A percentile compares a stretch with the other conserved stretches of the same genome.
Conservation (phyloP, 2,329 filamentous ascomycete genomes). For the Colletotrichum plurivorum region DNA sequence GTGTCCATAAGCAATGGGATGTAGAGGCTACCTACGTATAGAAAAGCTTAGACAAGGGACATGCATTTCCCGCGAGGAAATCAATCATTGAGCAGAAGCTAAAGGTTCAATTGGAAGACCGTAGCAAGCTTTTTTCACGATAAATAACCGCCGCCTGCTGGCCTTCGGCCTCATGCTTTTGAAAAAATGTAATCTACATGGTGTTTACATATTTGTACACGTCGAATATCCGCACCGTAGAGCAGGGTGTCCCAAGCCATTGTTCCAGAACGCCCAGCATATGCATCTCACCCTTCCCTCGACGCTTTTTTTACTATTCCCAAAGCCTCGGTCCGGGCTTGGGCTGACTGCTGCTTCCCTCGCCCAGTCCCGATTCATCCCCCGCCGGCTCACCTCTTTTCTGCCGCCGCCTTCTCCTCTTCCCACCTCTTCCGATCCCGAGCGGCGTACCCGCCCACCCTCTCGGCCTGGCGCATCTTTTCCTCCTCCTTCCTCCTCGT, state of each 20-base stretch:
- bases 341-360: background rate
- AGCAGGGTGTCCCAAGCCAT: slow-evolving; percentile 39
- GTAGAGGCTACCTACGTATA: slow-evolving; percentile 17
- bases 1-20: slow-evolving; percentile 5
- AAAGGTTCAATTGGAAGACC: slow-evolving; percentile 3
- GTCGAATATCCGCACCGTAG: slow-evolving; percentile 35
- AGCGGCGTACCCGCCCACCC: slow-evolving; percentile 68
- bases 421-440: slow-evolving; percentile 51
- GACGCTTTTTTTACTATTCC: background rate
- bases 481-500: slow-evolving; percentile 65
- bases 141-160: slow-evolving; percentile 17
- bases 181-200: slow-evolving; percentile 32
- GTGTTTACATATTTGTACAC: slow-evolving; percentile 30
- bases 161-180: slow-evolving; percentile 24
- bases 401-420: slow-evolving; percentile 32
- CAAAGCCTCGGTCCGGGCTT: background rate
- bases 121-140: background rate
- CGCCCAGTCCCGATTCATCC: background rate
- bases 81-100: background rate
- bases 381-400: slow-evolving; percentile 12
- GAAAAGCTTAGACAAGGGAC: slow-evolving; percentile 16
- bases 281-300: slow-evolving; percentile 29
- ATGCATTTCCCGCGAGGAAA: background rate
- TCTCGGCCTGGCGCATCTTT: slow-evolving; percentile 64
- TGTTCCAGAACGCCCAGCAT: slow-evolving; percentile 38